These are phyloP conservation scores for Penicillium sp. DNA, from an alignment of 2,329 filamentous ascomycete species.

Conservation along the genomic window DNA sequence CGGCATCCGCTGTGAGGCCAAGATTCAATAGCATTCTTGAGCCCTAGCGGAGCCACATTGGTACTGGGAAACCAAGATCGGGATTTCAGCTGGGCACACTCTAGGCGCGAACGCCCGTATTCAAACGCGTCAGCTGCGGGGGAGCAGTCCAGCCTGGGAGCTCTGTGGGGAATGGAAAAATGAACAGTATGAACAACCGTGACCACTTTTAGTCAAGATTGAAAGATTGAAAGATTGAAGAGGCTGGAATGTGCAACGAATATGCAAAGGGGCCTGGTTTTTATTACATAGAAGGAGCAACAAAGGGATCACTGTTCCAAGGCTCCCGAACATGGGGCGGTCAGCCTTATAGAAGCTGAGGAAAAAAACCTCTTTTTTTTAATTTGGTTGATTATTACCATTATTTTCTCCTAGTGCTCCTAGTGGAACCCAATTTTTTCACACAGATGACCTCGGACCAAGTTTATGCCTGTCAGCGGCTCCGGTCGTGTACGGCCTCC, in stretches of 20 bases:
- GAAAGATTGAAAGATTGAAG: neutral
- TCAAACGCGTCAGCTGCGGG: constrained; percentile 19
- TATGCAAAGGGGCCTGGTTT: neutral
- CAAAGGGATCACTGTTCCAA: neutral
- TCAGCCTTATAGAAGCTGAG: constrained; percentile 24
- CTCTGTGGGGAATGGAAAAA: neutral
- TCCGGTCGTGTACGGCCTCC: constrained; percentile 18
- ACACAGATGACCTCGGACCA: neutral
- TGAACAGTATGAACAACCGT: neutral
- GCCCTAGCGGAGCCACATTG: constrained; percentile 26
- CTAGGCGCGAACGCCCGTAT: constrained; percentile 11
- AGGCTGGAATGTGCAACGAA: neutral
- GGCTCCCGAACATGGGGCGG: constrained; percentile 10
- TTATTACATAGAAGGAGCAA: neutral
- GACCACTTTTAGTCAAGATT: neutral
- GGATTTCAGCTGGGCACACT: constrained; percentile 4
- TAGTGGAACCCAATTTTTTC: neutral
- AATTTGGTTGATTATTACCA: no score
- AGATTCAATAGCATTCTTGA: constrained; percentile 45
- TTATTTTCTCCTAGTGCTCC: no score
- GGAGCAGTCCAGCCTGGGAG: constrained; percentile 5
- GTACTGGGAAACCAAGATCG: constrained; percentile 3
- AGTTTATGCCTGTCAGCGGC: constrained; percentile 4
- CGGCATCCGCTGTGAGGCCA: constrained; percentile 47
- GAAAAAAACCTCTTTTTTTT: neutral